These are phyloP conservation scores for Nothopassalora personata DNA, from an alignment of 2,329 filamentous ascomycete species.

Conservation along the genomic window DNA sequence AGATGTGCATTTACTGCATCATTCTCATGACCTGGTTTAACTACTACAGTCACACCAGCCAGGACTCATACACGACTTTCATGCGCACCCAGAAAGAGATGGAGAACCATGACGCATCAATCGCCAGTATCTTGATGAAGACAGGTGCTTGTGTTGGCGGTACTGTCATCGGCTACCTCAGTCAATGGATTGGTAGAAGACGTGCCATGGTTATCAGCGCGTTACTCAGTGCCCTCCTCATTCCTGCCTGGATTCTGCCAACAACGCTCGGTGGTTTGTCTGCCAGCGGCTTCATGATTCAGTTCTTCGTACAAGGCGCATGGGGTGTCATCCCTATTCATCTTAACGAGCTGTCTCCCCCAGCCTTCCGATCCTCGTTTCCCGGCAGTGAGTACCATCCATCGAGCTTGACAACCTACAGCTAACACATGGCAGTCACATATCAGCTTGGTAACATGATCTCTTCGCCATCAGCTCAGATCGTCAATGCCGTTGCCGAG, in stretches of 20 bases:
- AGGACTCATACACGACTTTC: constrained; percentile 78
- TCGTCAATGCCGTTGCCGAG: constrained; percentile 70
- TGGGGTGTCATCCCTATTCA: constrained; percentile 68
- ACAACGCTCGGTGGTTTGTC: constrained; percentile 55
- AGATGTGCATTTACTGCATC: constrained; percentile 66
- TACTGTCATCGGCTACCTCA: constrained; percentile 66
- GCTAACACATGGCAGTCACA: constrained; percentile 39
- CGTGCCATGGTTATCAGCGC: constrained; percentile 59
- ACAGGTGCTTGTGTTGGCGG: constrained; percentile 70
- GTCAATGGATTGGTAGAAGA: constrained; percentile 69
- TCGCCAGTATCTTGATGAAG: constrained; percentile 79
- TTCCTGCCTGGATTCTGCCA: constrained; percentile 67
- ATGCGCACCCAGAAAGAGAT: constrained; percentile 69
- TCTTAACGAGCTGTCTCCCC: constrained; percentile 67
- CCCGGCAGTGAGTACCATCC: constrained; percentile 44
- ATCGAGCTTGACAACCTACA: not conserved
- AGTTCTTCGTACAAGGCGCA: constrained; percentile 61
- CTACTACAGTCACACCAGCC: constrained; percentile 71
- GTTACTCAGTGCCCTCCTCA: constrained; percentile 55
- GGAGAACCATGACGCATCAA: constrained; percentile 56
- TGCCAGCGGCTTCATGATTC: constrained; percentile 62
- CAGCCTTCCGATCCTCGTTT: constrained; percentile 65
- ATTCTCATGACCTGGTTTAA: constrained; percentile 72
- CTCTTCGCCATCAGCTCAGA: constrained; percentile 66
- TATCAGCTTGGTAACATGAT: constrained; percentile 75